These are phyloP conservation scores for Monosporascus sp. DNA, from an alignment of 2,329 filamentous ascomycete genomes.

Conservation along the genomic window DNA sequence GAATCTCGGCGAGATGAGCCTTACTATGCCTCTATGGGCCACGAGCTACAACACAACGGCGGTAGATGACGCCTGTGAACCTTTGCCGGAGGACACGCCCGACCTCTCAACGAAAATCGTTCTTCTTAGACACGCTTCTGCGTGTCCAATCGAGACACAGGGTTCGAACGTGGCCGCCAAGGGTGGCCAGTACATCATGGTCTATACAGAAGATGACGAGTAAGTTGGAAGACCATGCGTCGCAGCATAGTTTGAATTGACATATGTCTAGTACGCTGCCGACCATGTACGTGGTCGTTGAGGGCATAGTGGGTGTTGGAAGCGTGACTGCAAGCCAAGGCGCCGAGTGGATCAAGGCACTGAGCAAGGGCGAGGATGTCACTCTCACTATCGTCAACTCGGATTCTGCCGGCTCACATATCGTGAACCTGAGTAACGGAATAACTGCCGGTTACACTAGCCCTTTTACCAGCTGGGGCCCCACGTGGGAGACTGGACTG, in stretches of 20 bases:
- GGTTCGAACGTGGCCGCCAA: slow-evolving; percentile 33
- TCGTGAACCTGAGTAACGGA: slow-evolving; percentile 8
- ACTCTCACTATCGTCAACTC: slow-evolving; percentile 13
- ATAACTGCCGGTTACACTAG: slow-evolving; percentile 30
- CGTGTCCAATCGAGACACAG: slow-evolving; percentile 32
- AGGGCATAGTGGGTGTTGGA: slow-evolving; percentile 9
- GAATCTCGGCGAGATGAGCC: slow-evolving; percentile 2
- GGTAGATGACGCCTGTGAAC: slow-evolving; percentile 28
- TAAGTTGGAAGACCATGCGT: slow-evolving; percentile 3
- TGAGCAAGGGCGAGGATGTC: slow-evolving; percentile 14
- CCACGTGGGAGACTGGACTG: slow-evolving; percentile 37
- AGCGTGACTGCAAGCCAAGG: slow-evolving; percentile 15
- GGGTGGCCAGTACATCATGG: slow-evolving; percentile 36
- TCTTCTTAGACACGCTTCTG: slow-evolving; percentile 29
- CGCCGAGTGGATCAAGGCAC: slow-evolving; percentile 14
- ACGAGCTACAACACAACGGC: slow-evolving; percentile 18
- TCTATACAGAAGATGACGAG: slow-evolving; percentile 27
- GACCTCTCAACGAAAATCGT: slow-evolving; percentile 36
- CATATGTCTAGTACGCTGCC: not conserved
- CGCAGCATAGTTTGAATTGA: not conserved
- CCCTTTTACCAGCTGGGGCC: slow-evolving; percentile 38
- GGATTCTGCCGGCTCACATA: slow-evolving; percentile 3
- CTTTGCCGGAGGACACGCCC: slow-evolving; percentile 31
- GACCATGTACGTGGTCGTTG: not conserved
- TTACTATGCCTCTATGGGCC: slow-evolving; percentile 20